Evolutionary conservation across 257 asterid genomes (phyloP), one percentile per base, ranked within the genome.

Genomic region (Petunia secreta): DNA sequence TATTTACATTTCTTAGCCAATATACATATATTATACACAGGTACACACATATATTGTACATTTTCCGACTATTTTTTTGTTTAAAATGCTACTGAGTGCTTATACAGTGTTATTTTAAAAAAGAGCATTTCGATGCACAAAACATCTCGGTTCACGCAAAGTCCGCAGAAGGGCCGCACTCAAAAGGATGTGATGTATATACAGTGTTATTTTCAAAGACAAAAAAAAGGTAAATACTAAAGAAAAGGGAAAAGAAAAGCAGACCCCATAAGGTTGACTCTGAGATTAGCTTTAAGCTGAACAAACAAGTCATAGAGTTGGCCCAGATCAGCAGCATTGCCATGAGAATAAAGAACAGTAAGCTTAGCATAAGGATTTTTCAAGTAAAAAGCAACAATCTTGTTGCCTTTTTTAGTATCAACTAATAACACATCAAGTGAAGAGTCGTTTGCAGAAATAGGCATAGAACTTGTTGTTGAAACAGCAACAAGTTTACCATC

Each of bases 261-360:
- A 81, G 81, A 94, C 98, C 98, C 98, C 83, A 95, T 87, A 76
- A 95, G 94, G 88, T 95, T 95, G 88, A 95, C 97, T 84, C 97
- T 89, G 73, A 95, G 97, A 91, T 95, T 95, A 69, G 98, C 95
- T 85, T 91, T 93, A 86, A 95, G 98, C 88, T 95, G 98, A 38
- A 93, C 87, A 90, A 95, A 95, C 85, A 95, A 94, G 85, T 95
- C 98, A 86, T 91, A 95, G 77, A 95, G 97, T 85, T 95, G 98
- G 75, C 98, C 98, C 83, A 95, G 95, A 93, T 95, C 98, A 89
- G 98, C 97, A 14, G 98, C 98, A 91, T 95, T 95, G 60, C 98
- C 98, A 85, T 95, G 98, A 52, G 98, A 93, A 82, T 95, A 95
- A 75, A 95, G 86, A 75, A 95, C 81, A 53, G 98, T 95, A 63